Evolutionary conservation across 495 filamentous ascomycete genomes (phyloP).

Genomic region (Bathelium albidoporum): DNA sequence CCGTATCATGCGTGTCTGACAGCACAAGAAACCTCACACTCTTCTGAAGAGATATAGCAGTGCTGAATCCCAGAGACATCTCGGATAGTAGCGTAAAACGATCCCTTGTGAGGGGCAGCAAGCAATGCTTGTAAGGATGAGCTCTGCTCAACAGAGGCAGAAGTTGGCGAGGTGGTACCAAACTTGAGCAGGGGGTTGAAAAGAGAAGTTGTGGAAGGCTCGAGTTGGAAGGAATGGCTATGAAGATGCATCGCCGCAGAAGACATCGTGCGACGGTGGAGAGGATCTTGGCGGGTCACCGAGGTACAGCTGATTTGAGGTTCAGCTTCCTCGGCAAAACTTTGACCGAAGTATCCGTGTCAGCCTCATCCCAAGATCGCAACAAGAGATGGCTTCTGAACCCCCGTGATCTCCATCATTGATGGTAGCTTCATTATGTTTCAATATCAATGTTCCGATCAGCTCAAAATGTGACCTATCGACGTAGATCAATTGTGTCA

Average conservation of each 20-base stretch:
- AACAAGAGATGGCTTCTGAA: too few relatives aligned
- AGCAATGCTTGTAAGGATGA: neutral
- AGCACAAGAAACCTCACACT: too few relatives aligned
- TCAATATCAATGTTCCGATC: too few relatives aligned
- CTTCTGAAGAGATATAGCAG: neutral
- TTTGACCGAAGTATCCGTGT: too few relatives aligned
- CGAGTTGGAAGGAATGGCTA: neutral
- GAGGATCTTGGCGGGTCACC: neutral
- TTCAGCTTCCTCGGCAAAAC: neutral
- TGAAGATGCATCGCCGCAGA: neutral
- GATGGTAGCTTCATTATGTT: too few relatives aligned
- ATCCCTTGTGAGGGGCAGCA: neutral
- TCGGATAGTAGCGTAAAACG: neutral
- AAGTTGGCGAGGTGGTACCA: neutral
- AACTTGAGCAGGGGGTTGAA: neutral
- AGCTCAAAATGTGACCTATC: too few relatives aligned
- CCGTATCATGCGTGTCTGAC: too few relatives aligned
- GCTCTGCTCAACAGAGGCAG: neutral
- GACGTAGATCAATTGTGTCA: too few relatives aligned
- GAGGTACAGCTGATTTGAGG: neutral
- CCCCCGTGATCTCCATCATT: too few relatives aligned
- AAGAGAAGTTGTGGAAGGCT: neutral
- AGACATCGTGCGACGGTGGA: neutral
- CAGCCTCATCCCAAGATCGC: too few relatives aligned
- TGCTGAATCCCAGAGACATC: neutral